Conservation (phyloP, 805 yeast genomes). For the Ogataea methylovora region DNA sequence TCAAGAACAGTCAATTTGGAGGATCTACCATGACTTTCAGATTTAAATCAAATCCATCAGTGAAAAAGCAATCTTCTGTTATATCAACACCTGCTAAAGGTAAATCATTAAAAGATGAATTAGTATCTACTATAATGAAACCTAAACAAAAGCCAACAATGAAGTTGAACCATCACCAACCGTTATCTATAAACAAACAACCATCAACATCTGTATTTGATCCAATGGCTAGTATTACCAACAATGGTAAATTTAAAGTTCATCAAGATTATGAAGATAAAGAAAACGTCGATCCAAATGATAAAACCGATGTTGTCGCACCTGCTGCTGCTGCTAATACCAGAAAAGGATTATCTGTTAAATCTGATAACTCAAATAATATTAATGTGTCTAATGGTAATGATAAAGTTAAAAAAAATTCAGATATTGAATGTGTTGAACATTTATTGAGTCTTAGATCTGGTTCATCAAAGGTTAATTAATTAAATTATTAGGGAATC, state of each 20-base stretch:
- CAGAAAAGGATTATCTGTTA: too few relatives aligned
- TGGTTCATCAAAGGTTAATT: too few relatives aligned
- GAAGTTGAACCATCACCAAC: conserved; percentile 11
- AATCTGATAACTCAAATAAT: too few relatives aligned
- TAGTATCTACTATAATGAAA: not conserved
- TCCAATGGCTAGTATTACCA: conserved; percentile 1
- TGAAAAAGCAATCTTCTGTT: conserved; percentile 16
- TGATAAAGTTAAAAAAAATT: not conserved
- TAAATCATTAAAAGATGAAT: conserved; percentile 3
- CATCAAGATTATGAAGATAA: not conserved
- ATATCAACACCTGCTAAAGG: conserved; percentile 20
- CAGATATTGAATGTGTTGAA: conserved; percentile 28
- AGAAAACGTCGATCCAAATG: conserved; percentile 2
- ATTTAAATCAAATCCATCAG: conserved; percentile 20
- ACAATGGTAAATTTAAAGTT: conserved; percentile 1
- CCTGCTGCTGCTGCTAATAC: not conserved
- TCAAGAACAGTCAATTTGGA: conserved; percentile 7
- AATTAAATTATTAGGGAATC: too few relatives aligned
- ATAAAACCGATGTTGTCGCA: not conserved
- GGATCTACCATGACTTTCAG: conserved; percentile 28
- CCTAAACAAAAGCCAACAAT: conserved; percentile 24
- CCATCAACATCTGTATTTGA: conserved; percentile 4
- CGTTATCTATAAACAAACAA: not conserved
- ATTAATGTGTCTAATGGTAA: too few relatives aligned
- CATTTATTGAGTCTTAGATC: conserved; percentile 32